These are phyloP conservation scores for Macrophomina tecta DNA, from an alignment of 2,329 filamentous ascomycete genomes.

Conservation along the genomic window DNA sequence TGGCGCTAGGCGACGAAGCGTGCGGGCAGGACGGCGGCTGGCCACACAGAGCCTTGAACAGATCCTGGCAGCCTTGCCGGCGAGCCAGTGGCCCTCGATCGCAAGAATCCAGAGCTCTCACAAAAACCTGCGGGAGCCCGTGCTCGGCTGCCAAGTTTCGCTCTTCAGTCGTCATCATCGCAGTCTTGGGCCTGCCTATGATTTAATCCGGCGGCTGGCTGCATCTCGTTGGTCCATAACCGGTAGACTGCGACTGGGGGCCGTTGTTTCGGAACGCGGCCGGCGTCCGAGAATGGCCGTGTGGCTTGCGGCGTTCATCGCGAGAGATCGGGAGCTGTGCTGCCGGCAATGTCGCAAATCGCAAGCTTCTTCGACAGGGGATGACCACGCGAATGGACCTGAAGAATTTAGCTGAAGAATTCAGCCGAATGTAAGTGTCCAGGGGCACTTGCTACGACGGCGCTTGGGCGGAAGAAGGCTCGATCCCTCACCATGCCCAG, in stretches of 20 bases:
- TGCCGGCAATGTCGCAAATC: background rate
- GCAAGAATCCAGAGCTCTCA: conserved; percentile 1
- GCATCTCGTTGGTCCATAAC: conserved; percentile 12
- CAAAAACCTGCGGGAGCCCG: conserved; percentile 26
- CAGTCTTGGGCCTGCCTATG: conserved; percentile 11
- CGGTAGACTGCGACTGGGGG: background rate
- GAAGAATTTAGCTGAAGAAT: background rate
- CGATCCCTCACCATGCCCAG: too few species aligned
- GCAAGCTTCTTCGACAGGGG: background rate
- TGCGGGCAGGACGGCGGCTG: conserved; percentile 17
- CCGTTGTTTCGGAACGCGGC: background rate
- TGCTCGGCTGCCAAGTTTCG: conserved; percentile 27
- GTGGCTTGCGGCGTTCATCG: conserved; percentile 17
- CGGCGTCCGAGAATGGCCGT: background rate
- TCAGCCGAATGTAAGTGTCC: background rate
- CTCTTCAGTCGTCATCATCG: conserved; percentile 13
- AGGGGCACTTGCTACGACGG: background rate
- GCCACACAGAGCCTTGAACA: conserved; percentile 3
- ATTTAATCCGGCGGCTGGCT: conserved; percentile 21
- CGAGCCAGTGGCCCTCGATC: conserved; percentile 4
- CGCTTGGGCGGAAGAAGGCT: background rate
- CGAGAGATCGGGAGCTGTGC: background rate
- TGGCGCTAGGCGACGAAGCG: conserved; percentile 5
- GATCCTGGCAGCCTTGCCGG: conserved; percentile 15
- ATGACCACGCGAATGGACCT: background rate